Base-by-base conservation (phyloP, 805 yeast genomes). In the Monosporozyma siamensis region DNA sequence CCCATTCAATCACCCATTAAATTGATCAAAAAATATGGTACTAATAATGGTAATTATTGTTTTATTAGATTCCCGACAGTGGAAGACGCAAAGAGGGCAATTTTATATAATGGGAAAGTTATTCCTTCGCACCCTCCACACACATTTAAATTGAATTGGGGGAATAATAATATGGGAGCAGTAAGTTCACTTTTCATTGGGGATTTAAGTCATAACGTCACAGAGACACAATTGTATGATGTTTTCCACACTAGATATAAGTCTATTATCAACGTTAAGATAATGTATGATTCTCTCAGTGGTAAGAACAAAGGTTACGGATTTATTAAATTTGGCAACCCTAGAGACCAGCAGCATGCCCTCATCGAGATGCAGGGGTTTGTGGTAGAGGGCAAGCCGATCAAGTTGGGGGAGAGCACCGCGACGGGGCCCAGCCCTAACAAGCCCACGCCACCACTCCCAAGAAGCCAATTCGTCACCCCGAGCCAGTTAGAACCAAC, bases 141-240 rank as follows among this genome's bases (percentile, higher is more conserved):
- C 73, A 40, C 58, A 61, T 29, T 74, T 54, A 82, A 80, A 59
- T 66, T 88, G 44, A 88, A 87, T 61, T 82, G 92, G 88, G 35
- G 24, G 30, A 31, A 31, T 17, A 26, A 24, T 32, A 53, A 54
- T 25, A 88, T 11, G 5, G 14, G 7, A 4, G 15, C 80, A 49
- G 72, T 61, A 49, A n/a, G n/a, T n/a, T 81, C 95, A 1, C 69
- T 89, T 18, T 88, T 88, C 63, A 90, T 89, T 14, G 95, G 95
- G 36, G 96, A 87, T 59, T 64, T 88, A 48, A 78, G 81, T 6
- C 77, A 80, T 18, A 85, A 80, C 42, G 80, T 84, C 18, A 77
- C 78, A 14, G 96, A 88, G 46, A 68, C 72, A 12, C 67, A 70
- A 31, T 66, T 88, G 20, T 72, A 74, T 44, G 82, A 81, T 40